phyloP scores from a whole-genome alignment of 306 rosid species.

The Prunus salicina region DNA sequence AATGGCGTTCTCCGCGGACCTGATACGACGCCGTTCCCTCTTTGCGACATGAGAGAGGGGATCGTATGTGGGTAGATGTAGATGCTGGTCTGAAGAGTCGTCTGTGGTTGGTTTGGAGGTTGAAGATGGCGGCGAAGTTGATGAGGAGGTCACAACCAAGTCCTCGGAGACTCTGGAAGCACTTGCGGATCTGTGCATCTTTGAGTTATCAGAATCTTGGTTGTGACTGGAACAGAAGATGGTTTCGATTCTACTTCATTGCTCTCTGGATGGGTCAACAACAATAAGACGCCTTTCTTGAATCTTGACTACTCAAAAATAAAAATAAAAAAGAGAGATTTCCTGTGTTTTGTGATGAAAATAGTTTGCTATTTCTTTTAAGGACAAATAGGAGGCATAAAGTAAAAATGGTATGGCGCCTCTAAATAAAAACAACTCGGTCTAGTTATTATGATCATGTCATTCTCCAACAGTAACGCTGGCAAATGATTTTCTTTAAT shows the following conservation, averaged over 20 bases:
- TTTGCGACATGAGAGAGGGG: conserved; percentile 71
- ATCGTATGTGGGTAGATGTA: conserved; percentile 62
- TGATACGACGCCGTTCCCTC: conserved; percentile 54
- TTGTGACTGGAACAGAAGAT: background rate
- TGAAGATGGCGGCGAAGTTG: conserved; percentile 16
- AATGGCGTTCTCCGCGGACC: conserved; percentile 58
- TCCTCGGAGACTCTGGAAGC: conserved; percentile 20
- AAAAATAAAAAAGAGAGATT: background rate
- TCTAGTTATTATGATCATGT: too few relatives aligned
- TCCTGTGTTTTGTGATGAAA: too few relatives aligned
- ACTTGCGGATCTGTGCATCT: conserved; percentile 47
- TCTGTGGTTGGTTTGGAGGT: conserved; percentile 16
- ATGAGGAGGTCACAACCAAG: conserved; percentile 4
- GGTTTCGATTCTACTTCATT: background rate
- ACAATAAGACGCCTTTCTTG: background rate
- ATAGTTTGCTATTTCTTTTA: too few relatives aligned
- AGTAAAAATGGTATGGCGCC: too few relatives aligned
- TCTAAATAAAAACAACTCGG: too few relatives aligned
- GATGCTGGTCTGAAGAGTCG: conserved; percentile 27
- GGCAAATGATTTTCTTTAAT: too few relatives aligned
- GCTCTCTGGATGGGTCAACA: background rate
- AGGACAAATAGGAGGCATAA: too few relatives aligned
- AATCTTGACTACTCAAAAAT: background rate
- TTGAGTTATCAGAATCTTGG: background rate
- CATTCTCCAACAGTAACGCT: too few relatives aligned